A percentile compares a stretch with the other conserved stretches of the same genome.
These are phyloP conservation scores for Pleurotus cornucopiae DNA, from an alignment of 768 basidiomycete species.

Conservation along the genomic window DNA sequence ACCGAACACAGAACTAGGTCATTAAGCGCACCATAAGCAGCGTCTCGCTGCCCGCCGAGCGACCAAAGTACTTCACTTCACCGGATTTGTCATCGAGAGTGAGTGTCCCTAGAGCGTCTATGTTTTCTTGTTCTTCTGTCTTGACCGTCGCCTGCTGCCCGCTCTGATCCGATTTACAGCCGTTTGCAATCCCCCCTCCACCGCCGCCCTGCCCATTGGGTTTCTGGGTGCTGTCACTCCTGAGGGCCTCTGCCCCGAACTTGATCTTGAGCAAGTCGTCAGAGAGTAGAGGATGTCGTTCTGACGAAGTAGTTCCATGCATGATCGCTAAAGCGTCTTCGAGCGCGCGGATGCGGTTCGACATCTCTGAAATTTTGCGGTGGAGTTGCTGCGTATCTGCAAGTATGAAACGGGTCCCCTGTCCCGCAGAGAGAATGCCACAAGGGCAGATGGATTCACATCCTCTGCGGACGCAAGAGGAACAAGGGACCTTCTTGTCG, in stretches of 20 bases:
- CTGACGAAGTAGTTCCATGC: constrained; percentile 51
- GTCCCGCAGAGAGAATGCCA: constrained; percentile 49
- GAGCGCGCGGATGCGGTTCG: constrained; percentile 61
- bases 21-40: constrained; percentile 8
- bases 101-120: constrained; percentile 62
- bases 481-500: constrained; percentile 48
- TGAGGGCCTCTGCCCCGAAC: constrained; percentile 49
- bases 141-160: background rate
- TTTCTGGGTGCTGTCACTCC: constrained; percentile 7
- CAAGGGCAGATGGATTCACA: constrained; percentile 65
- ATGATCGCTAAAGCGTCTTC: constrained; percentile 65
- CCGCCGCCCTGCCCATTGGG: constrained; percentile 10
- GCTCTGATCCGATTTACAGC: constrained; percentile 16
- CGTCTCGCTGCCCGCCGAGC: constrained; percentile 62
- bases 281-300: constrained; percentile 55
- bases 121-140: constrained; percentile 22
- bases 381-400: constrained; percentile 66
- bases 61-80: constrained; percentile 60
- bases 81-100: constrained; percentile 54
- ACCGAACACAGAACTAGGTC: background rate
- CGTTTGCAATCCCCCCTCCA: constrained; percentile 22
- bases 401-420: constrained; percentile 58
- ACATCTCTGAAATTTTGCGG: constrained; percentile 62
- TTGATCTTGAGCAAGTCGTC: constrained; percentile 54
- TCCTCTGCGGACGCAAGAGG: constrained; percentile 49